Evolutionary conservation across 805 yeast species (phyloP).

Genomic region (Ogataea neopini): DNA sequence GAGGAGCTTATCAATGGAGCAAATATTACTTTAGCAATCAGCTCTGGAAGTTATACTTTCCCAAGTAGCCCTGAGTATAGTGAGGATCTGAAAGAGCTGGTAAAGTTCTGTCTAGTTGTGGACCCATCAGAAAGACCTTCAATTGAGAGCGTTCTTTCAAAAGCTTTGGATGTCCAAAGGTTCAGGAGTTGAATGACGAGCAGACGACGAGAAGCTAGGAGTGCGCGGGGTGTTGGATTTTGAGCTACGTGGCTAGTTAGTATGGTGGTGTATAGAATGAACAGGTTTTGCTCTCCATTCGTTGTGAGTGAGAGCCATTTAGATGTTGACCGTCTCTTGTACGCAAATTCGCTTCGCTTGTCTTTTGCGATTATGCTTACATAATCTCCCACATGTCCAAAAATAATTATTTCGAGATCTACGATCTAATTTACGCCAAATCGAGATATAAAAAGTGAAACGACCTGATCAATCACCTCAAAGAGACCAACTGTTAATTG

Average conservation of each 20-base stretch:
- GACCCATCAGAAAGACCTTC: conserved; percentile 65
- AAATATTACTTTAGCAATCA: conserved; percentile 72
- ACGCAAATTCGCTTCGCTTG: not conserved
- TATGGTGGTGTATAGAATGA: too few relatives aligned
- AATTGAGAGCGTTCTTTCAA: conserved; percentile 56
- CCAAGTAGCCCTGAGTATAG: conserved; percentile 58
- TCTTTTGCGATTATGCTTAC: not conserved
- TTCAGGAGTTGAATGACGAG: not conserved
- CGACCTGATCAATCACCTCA: not conserved
- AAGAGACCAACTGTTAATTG: not conserved
- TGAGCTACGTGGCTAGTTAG: too few relatives aligned
- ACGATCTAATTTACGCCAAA: conserved; percentile 1
- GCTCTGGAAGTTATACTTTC: conserved; percentile 60
- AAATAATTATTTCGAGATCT: not conserved
- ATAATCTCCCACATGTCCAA: not conserved
- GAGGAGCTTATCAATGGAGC: conserved; percentile 83
- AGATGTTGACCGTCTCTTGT: too few relatives aligned
- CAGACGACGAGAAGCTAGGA: too few relatives aligned
- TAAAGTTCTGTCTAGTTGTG: conserved; percentile 59
- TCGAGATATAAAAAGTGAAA: not conserved
- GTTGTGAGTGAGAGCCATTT: too few relatives aligned
- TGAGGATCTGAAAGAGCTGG: conserved; percentile 53
- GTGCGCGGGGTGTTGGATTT: too few relatives aligned
- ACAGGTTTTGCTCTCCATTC: too few relatives aligned
- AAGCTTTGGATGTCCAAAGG: conserved; percentile 45